phyloP scores from a whole-genome alignment of 2,329 filamentous ascomycete genomes.

The Tolypocladium guangdongense region DNA sequence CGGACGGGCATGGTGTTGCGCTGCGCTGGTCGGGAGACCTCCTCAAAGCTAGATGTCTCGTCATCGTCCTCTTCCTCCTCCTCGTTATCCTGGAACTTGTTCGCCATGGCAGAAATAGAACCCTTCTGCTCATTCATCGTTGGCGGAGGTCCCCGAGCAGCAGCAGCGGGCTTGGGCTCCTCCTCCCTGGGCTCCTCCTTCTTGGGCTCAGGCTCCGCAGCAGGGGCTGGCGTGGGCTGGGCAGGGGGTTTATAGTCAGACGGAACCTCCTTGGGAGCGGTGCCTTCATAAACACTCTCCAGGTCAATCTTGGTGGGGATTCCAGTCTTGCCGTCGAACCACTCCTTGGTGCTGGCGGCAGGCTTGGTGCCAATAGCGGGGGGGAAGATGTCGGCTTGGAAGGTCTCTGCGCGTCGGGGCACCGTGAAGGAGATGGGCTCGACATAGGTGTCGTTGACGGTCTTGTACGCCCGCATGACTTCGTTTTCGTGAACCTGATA shows the following conservation, averaged over 20 bases:
- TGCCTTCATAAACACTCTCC: constrained; percentile 81
- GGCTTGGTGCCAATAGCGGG: constrained; percentile 72
- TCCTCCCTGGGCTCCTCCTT: constrained; percentile 40
- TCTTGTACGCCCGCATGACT: constrained; percentile 92
- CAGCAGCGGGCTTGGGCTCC: constrained; percentile 39
- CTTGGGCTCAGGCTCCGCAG: constrained; percentile 26
- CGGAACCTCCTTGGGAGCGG: constrained; percentile 65
- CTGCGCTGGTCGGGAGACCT: constrained; percentile 65
- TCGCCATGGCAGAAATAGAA: constrained; percentile 75
- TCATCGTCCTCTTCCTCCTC: constrained; percentile 53
- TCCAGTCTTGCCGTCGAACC: constrained; percentile 75
- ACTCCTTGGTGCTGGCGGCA: constrained; percentile 69
- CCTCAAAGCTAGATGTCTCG: constrained; percentile 76
- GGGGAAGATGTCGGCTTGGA: constrained; percentile 95
- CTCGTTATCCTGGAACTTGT: constrained; percentile 72
- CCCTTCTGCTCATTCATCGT: constrained; percentile 76
- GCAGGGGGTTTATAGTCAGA: constrained; percentile 53
- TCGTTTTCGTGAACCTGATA: constrained; percentile 82
- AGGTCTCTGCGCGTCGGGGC: constrained; percentile 81
- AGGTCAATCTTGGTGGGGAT: constrained; percentile 88
- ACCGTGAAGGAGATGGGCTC: constrained; percentile 98
- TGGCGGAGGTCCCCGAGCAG: constrained; percentile 40
- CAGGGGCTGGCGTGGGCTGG: constrained; percentile 31
- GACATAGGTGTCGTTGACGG: constrained; percentile 85
- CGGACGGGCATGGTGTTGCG: constrained; percentile 34